Evolutionary conservation across 2,329 filamentous ascomycete genomes (phyloP), one percentile per base, ranked within the genome.

Genomic region (Clarireedia monteithiana): DNA sequence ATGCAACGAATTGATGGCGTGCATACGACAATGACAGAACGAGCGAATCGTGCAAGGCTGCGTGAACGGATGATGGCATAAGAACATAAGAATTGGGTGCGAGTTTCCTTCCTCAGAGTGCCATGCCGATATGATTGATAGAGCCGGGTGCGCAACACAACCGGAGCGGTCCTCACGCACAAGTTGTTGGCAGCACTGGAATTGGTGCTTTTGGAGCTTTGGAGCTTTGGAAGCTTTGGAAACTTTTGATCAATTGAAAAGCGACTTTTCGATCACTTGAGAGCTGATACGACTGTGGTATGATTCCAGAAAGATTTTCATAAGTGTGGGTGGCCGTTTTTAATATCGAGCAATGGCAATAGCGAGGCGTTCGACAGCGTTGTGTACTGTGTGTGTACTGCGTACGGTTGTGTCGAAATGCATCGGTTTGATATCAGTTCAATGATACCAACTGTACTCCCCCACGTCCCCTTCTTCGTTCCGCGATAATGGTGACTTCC

Each of bases 11-110:
- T 58, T 50, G 59, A 55, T 54, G 54, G 56, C 59, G 26, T 64
- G 58, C 57, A 59, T 48, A 17, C 17, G 55, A 20, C 6, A 42
- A 54, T 44, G 44, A 48, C 59, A 38, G 49, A 59, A 63, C 56
- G 48, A 57, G 58, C 62, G 65, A 68, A 66, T 66, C 26, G 62
- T 60, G 48, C 59, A 58, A 64, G 58, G 56, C 60, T 61, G 50
- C 38, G 38, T 44, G 50, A 38, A 59, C 60, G 60, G 62, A 58
- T 67, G 62, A 61, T 63, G 59, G 26, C 36, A 54, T 48, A 17
- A n/a, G 34, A 49, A 40, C 15, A 14, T 2, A 14, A 14, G 1
- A 14, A 14, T 17, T 17, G 17, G 15, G 14, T 17, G 15, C 1
- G 15, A 40, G 38, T n/a, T 40, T 40, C 17, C 17, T 40, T 40